Evolutionary conservation across 2,329 filamentous ascomycete genomes (phyloP).

Genomic region (Ophiostoma piceae): DNA sequence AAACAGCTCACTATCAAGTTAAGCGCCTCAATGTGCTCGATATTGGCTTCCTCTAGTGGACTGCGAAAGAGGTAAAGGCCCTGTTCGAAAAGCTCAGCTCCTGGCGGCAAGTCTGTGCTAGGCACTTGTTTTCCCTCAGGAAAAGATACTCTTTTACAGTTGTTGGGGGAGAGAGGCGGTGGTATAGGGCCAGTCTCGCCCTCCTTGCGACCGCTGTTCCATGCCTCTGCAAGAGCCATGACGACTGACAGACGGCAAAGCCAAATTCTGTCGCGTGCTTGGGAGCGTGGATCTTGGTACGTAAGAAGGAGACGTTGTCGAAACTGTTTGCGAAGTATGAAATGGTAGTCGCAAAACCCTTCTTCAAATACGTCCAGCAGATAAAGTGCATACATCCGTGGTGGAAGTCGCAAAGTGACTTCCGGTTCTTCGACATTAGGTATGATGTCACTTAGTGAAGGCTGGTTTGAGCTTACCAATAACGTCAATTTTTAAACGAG

Average conservation of each 20-base stretch:
- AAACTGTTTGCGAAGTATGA: conserved; percentile 3
- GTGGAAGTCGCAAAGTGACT: not conserved
- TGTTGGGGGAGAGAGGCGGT: not conserved
- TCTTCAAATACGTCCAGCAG: not conserved
- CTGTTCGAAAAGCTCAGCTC: not conserved
- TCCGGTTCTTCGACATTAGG: not conserved
- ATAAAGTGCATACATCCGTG: not conserved
- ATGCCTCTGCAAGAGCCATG: not conserved
- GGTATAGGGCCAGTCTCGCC: not conserved
- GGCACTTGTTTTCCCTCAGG: not conserved
- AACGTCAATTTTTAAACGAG: not conserved
- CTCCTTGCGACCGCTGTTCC: not conserved
- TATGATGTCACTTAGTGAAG: too few species aligned
- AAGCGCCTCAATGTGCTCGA: not conserved
- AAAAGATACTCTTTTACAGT: not conserved
- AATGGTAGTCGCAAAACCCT: not conserved
- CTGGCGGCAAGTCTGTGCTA: not conserved
- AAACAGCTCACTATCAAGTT: not conserved
- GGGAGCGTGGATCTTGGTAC: not conserved
- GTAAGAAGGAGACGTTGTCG: not conserved
- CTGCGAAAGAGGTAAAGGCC: not conserved
- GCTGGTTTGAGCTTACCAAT: not conserved
- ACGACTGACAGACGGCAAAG: not conserved
- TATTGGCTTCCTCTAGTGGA: not conserved
- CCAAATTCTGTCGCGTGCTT: not conserved